Base-by-base conservation (phyloP, 2,329 filamentous ascomycete genomes). In the Cladosporium sphaerospermum region DNA sequence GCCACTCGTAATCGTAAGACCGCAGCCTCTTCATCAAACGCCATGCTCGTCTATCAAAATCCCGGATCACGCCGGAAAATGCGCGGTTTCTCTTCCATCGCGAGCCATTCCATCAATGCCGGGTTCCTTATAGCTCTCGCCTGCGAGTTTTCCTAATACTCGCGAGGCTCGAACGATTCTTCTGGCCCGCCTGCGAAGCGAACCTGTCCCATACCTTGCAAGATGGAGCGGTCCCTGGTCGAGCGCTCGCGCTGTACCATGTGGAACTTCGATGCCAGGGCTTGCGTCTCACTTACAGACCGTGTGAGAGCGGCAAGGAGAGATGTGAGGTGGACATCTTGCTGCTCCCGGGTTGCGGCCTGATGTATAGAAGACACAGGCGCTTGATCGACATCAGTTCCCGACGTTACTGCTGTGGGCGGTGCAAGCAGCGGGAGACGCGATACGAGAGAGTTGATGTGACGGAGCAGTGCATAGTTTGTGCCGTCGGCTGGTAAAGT, bases 391-490 rank as follows among this genome's bases (percentile, higher is more conserved):
- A 83, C 76, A 64, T 92, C 88, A 0, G 81, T 77, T 41, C 78
- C 75, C 23, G 77, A 73, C 9, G 56, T 9, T 77, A 28, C 95
- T 81, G 49, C 84, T 32, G 57, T 92, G 78, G 47, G 95, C 81
- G 92, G 89, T 4, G 86, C 83, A 51, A 96, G 80, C 14, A 97
- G 84, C 37, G 87, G 86, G 28, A 96, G 79, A 48, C 92, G 86
- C 46, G 85, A 85, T 57, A 96, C 81, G 39, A 96, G 84, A 2
- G 91, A 86, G 64, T 91, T 88, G 58, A 96, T 89, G 58, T 89
- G 89, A 57, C 93, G 89, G 32, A 99, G 82, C 40, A 96, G 84
- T 1, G 83, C 79, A 64, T 89, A 80, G 6, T 89, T 68, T 64
- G 77, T 60, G 53, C 61, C 62, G 55, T 74, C 53, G 57, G 72